Base-by-base conservation (phyloP, 352 stramenopile genomes). In the Phytophthora citrophthora region DNA sequence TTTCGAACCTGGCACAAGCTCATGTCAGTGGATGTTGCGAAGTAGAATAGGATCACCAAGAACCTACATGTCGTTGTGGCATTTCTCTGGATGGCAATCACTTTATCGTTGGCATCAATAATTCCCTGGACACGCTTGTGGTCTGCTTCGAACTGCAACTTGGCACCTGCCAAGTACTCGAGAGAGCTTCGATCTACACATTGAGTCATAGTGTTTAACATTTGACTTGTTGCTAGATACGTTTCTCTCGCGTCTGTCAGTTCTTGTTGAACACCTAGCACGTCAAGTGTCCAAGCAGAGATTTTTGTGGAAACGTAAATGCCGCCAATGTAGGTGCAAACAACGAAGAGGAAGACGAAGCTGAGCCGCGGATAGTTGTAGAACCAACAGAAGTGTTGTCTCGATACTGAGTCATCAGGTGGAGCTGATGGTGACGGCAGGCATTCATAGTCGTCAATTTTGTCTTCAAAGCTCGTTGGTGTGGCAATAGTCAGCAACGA, bases 341-440 rank as follows among this genome's bases (percentile, higher is more conserved):
- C 13, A 18, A 88, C 38, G 31, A 83, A 76, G 12, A 89, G 56
- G 15, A 89, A n/a, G n/a, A 82, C 38, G 58, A 88, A 90, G 45
- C 70, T 71, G 6, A 86, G 38, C 0, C 82, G 76, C 20, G 83
- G 81, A 40, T 81, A 83, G 39, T 65, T 72, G 53, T 61, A 72
- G 23, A 86, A 41, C 74, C 64, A 81, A 5, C 39, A 31, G 20
- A 6, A 49, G 52, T n/a, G 48, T 54, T 6, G 43, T 36, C 29
- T 51, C 49, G 4, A 52, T 5, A 16, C 29, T 11, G 29, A 34
- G 8, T 55, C 20, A 43, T 43, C 2, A 12, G 18, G 31, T 52
- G 50, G 31, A n/a, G 64, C 18, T 29, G 46, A 63, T 50, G 64
- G 69, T 8, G 69, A 72, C 24, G 51, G 40, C 39, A 77, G 40